phyloP scores from a whole-genome alignment of 345 rosid species.

The Pugionium dolabratum region DNA sequence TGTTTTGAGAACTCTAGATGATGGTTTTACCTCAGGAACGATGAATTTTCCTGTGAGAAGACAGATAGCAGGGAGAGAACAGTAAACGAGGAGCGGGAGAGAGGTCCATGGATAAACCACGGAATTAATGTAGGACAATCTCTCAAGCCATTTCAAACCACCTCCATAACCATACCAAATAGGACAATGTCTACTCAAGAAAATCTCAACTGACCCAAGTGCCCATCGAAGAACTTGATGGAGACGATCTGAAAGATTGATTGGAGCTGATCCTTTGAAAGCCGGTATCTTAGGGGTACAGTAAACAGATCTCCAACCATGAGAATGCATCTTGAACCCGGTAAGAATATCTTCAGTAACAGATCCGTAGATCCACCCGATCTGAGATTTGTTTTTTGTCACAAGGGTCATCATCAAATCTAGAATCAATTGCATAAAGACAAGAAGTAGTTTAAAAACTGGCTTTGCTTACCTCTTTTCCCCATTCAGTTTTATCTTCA shows the following conservation, averaged over 20 bases:
- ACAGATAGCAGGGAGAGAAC: conserved; percentile 94
- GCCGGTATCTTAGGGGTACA: conserved; percentile 89
- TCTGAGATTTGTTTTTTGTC: conserved; percentile 42
- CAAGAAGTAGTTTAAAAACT: background rate
- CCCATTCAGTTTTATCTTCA: conserved; percentile 99
- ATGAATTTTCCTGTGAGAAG: conserved; percentile 63
- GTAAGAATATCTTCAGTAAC: conserved; percentile 65
- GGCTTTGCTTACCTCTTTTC: conserved; percentile 78
- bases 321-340: conserved; percentile 99
- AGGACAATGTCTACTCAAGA: conserved; percentile 96
- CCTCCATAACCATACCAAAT: conserved; percentile 99
- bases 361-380: conserved; percentile 92
- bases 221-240: conserved; percentile 99
- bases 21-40: conserved; percentile 82
- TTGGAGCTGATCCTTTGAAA: conserved; percentile 67
- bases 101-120: conserved; percentile 98
- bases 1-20: conserved; percentile 13
- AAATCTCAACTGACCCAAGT: conserved; percentile 96
- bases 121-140: conserved; percentile 91
- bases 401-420: conserved; percentile 16
- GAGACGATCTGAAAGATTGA: conserved; percentile 93
- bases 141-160: conserved; percentile 92
- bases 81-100: conserved; percentile 84
- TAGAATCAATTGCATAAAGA: conserved; percentile 8
- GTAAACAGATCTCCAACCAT: conserved; percentile 98